phyloP scores from a whole-genome alignment of 768 basidiomycete species.

The Pleurotus platypus region DNA sequence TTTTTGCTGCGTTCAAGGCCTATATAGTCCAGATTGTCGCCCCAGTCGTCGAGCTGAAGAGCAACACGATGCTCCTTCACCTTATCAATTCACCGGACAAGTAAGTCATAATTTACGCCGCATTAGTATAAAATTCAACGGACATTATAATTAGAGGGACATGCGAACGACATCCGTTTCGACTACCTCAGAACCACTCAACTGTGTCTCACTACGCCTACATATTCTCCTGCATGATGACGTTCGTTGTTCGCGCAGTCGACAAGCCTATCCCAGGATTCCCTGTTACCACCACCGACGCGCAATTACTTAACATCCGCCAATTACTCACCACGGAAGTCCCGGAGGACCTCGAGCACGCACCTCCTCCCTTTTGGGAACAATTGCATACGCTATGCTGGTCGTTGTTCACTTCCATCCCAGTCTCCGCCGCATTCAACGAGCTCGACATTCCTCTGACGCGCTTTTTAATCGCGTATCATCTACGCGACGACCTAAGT shows the following conservation, averaged over 20 bases:
- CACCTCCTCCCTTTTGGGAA: background rate
- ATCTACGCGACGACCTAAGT: constrained; percentile 4
- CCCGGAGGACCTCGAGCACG: background rate
- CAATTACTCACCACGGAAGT: background rate
- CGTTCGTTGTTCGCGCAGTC: background rate
- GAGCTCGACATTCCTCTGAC: background rate
- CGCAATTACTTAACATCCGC: too few species aligned
- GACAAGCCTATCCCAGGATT: background rate
- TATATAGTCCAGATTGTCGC: background rate
- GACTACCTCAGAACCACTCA: background rate
- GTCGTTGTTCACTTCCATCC: background rate
- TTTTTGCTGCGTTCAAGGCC: background rate
- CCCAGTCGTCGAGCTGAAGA: background rate
- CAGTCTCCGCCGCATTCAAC: background rate
- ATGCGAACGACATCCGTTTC: background rate
- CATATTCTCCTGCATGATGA: background rate
- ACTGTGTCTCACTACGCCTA: background rate
- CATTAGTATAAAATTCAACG: background rate
- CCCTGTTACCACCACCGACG: background rate
- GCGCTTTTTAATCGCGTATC: constrained; percentile 8
- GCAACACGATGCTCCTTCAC: background rate
- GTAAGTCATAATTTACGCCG: background rate
- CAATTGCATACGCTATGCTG: background rate
- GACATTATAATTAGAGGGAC: background rate
- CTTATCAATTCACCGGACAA: background rate